Evolutionary conservation across 768 basidiomycete genomes (phyloP), one percentile per base, ranked within the genome.

Genomic region (Cystofilobasidium bisporidii): DNA sequence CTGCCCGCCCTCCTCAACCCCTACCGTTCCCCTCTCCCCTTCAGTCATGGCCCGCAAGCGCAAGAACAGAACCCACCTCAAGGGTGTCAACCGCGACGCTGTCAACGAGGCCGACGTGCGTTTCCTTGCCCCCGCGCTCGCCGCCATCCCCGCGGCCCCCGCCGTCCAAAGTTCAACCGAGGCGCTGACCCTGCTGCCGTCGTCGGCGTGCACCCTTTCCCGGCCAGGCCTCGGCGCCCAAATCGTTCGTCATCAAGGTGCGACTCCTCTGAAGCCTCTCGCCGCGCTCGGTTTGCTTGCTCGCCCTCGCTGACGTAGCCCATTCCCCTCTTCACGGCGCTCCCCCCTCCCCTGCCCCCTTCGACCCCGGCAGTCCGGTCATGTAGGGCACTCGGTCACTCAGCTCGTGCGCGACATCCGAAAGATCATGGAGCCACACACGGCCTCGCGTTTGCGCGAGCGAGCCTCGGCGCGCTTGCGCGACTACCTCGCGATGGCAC

Each of bases 361-460:
- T 5, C 14, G 36, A 24, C 65, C 72, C 59, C 15, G 38, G 24
- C 63, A 77, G 77, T 90, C 93, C 79, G 96, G 96, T 47, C 85
- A 86, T 66, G 92, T 98, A 36, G 94, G 96, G 24, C 81, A 83
- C 59, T 91, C 90, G 11, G 80, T 97, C 65, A 79, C 85, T 6
- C 89, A 92, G 74, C 86, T 99, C 43, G 93, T 97, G 24, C 83
- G 89, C 65, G 94, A 99, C 79, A 80, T 96, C 74, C 82, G 96
- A 74, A 89, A 89, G 77, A 89, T 96, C 69, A 90, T 99, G 89
- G 96, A 99, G 76, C 96, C 96, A 69, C 91, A 97, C 74, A 99
- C 96, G 18, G 96, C 94, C 24, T 87, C 86, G 70, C 83, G 96
- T 60, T 82, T 99, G n/a, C 86, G 80, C 79, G 96, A 99, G 82